Base-by-base conservation (phyloP, 2,329 filamentous ascomycete genomes). In the Trichoderma atroviride region DNA sequence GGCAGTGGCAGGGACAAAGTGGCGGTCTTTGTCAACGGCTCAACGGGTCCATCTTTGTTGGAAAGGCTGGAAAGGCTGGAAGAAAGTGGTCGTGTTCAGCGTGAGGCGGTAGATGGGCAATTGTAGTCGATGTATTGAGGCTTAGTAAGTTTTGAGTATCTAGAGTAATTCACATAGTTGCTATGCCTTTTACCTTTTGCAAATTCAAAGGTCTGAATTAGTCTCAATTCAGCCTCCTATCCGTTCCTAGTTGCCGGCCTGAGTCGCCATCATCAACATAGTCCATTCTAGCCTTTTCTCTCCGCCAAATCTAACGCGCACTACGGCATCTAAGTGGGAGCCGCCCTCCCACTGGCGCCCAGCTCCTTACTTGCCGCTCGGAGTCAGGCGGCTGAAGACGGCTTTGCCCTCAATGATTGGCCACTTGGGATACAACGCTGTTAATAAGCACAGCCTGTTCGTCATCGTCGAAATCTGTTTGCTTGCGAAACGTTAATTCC, bases 1-100 rank as follows among this genome's bases (percentile, higher is more conserved):
- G 83, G 82, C 0, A 73, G 74, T 14, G 78, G 78, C 0, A 72
- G 74, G 69, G 72, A 73, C 24, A 73, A 75, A 35, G 75, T 80
- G 70, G 80, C 74, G 68, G 72, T 81, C 58, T 86, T 76, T 77
- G 77, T 77, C 16, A 9, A 29, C 7, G 47, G 47, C 47, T 13
- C 10, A 5, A 22, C 22, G 2, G 22, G 9, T 22, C n/a, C n/a
- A 22, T 13, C 19, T 50, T 24, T 50, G 22, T 5, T 24, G 19
- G 40, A 43, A 19, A 40, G 33, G 13, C 6, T 35, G 13, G 6
- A 0, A 33, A 10, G 7, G 2, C 5, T 37, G 13, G 35, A 9
- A 11, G 19, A 47, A 50, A 24, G 11, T 11, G 9, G 4, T 5
- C 43, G 5, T 50, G 10, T 10, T n/a, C n/a, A 11, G 0, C 47